Evolutionary conservation across 73 alveolate genomes (phyloP).

Genomic region (Paramecium sexaurelia): DNA sequence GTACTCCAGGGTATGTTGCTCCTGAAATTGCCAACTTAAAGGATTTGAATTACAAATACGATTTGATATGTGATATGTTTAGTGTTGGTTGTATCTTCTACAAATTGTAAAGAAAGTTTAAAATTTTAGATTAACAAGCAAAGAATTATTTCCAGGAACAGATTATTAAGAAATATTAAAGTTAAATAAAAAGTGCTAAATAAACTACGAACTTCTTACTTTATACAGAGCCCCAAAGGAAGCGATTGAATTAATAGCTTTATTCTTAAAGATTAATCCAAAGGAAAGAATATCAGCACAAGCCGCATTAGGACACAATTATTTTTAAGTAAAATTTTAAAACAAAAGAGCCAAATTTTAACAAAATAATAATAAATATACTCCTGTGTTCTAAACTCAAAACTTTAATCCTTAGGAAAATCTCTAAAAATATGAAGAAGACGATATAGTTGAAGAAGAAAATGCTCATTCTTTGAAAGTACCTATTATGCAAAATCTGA

Average conservation of each 20-base stretch:
- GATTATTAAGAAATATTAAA: constrained; percentile 60
- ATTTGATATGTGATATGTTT: background rate
- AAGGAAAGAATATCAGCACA: constrained; percentile 68
- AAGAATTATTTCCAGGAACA: constrained; percentile 63
- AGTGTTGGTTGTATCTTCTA: constrained; percentile 41
- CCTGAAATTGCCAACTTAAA: constrained; percentile 58
- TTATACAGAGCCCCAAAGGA: constrained; percentile 67
- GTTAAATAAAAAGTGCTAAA: constrained; percentile 49
- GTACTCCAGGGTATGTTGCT: constrained; percentile 69
- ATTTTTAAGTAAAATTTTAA: constrained; percentile 30
- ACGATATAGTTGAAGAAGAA: constrained; percentile 50
- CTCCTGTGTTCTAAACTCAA: constrained; percentile 28
- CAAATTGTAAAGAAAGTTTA: background rate
- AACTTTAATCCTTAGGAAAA: background rate
- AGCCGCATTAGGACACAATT: constrained; percentile 69
- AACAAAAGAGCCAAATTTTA: constrained; percentile 14
- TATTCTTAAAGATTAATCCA: constrained; percentile 69
- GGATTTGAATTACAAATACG: constrained; percentile 7
- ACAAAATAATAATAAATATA: constrained; percentile 5
- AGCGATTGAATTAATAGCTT: constrained; percentile 67
- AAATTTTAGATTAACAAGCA: constrained; percentile 55
- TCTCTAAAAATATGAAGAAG: background rate
- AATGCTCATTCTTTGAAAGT: constrained; percentile 6
- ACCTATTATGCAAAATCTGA: constrained; percentile 31
- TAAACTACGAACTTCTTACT: background rate